Conservation (phyloP, 192 early-diverging fungal species). For the Podila epigama region DNA sequence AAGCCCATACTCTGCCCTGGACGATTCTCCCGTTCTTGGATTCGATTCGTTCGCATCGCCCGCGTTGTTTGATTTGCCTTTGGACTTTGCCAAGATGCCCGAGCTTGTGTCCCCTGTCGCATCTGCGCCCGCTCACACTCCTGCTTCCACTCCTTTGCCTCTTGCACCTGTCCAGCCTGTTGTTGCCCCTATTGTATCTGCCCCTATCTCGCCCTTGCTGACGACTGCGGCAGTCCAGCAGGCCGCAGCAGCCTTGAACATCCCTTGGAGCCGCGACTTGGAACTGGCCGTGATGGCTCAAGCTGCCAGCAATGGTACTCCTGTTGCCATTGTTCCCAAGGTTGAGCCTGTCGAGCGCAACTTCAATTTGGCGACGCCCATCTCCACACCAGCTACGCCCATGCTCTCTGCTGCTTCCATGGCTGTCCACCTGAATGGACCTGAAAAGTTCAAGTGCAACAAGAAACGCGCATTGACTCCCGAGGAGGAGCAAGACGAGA, state of each 20-base stretch:
- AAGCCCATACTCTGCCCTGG: slow-evolving; percentile 37
- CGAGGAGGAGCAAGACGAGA: slow-evolving; percentile 28
- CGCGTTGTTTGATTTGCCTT: slow-evolving; percentile 35
- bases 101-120: neutral
- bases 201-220: slow-evolving; percentile 4
- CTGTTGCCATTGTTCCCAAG: slow-evolving; percentile 30
- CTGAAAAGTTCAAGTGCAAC: neutral
- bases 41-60: slow-evolving; percentile 31
- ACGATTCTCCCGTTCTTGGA: slow-evolving; percentile 38
- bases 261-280: slow-evolving; percentile 46
- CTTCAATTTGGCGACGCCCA: neutral
- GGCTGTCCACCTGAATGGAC: neutral
- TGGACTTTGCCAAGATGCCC: slow-evolving; percentile 11
- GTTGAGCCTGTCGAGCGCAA: slow-evolving; percentile 27
- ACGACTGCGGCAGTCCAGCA: slow-evolving; percentile 47
- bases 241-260: slow-evolving; percentile 48
- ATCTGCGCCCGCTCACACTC: neutral
- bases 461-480: slow-evolving; percentile 37
- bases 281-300: slow-evolving; percentile 44
- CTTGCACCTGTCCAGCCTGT: slow-evolving; percentile 1
- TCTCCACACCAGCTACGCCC: neutral
- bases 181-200: neutral
- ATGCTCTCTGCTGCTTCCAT: neutral
- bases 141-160: neutral
- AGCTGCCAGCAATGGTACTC: slow-evolving; percentile 11